Evolutionary conservation across 73 alveolate species (phyloP).

Genomic region (Stentor coeruleus): DNA sequence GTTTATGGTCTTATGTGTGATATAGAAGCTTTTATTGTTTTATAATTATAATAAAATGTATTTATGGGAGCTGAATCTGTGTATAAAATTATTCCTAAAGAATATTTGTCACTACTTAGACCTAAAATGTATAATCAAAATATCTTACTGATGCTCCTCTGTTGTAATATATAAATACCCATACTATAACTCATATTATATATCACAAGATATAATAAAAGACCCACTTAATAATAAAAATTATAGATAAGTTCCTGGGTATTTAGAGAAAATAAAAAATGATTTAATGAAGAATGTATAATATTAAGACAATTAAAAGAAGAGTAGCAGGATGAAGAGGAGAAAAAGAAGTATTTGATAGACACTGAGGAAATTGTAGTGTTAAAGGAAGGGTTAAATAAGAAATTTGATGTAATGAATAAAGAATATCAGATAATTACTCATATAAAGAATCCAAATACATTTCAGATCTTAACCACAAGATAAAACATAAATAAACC

Average conservation of each 20-base stretch:
- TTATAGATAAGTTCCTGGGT: conserved; percentile 58
- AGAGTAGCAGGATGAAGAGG: conserved; percentile 50
- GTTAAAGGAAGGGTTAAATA: conserved; percentile 56
- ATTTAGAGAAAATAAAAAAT: conserved; percentile 48
- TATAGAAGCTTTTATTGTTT: no score
- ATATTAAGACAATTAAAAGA: conserved; percentile 37
- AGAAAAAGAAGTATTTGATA: conserved; percentile 33
- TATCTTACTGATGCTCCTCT: conserved; percentile 81
- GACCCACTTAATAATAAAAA: conserved; percentile 45
- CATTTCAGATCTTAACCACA: background rate
- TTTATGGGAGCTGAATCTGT: conserved; percentile 94
- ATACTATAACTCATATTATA: conserved; percentile 22
- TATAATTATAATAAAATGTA: no score
- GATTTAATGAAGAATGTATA: conserved; percentile 45
- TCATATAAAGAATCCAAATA: conserved; percentile 54
- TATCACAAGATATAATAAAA: conserved; percentile 1
- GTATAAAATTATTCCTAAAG: conserved; percentile 91
- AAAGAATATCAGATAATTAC: conserved; percentile 42
- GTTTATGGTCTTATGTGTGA: no score
- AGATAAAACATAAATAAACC: no score
- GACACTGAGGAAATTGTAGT: conserved; percentile 51
- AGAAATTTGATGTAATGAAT: conserved; percentile 56
- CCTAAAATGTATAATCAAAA: conserved; percentile 72
- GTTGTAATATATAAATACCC: conserved; percentile 78
- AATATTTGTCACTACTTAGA: conserved; percentile 76